A percentile compares a stretch with the other conserved stretches of the same genome.
phyloP scores from a whole-genome alignment of 495 filamentous ascomycete species.

The Trichoderma gamsii region DNA sequence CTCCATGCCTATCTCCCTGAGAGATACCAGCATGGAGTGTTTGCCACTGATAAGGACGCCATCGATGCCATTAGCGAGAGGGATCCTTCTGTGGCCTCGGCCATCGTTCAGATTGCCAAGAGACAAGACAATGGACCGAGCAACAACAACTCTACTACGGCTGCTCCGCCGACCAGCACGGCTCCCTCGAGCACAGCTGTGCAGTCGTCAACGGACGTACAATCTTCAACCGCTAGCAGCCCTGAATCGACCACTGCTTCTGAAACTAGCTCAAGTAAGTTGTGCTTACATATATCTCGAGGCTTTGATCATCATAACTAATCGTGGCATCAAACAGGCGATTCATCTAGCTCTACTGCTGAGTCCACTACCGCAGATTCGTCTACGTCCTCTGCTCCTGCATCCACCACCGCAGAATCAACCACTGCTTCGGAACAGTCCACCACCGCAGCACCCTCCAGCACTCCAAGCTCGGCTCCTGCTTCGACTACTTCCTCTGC shows the following conservation, averaged over 20 bases:
- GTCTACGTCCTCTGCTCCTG: slow-evolving; percentile 17
- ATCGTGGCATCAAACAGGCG: neutral
- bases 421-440: slow-evolving; percentile 16
- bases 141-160: slow-evolving; percentile 10
- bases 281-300: neutral
- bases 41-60: slow-evolving; percentile 29
- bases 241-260: neutral
- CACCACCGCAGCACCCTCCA: slow-evolving; percentile 17
- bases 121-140: slow-evolving; percentile 29
- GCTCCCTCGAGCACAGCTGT: neutral
- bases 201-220: slow-evolving; percentile 18
- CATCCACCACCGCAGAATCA: slow-evolving; percentile 16
- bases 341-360: neutral
- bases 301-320: neutral
- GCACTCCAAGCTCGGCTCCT: slow-evolving; percentile 16
- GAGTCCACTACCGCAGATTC: slow-evolving; percentile 19
- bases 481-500: neutral
- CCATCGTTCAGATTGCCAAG: slow-evolving; percentile 33
- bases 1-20: slow-evolving; percentile 35
- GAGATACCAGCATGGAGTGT: slow-evolving; percentile 34
- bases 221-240: slow-evolving; percentile 19
- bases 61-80: slow-evolving; percentile 28
- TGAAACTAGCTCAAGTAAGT: neutral
- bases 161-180: slow-evolving; percentile 13
- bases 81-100: slow-evolving; percentile 30